Percentiles rank a stretch among this genome's conserved stretches.
Evolutionary conservation across 371 early-diverging fungal genomes (phyloP).

Genomic region (Apophysomyces variabilis): DNA sequence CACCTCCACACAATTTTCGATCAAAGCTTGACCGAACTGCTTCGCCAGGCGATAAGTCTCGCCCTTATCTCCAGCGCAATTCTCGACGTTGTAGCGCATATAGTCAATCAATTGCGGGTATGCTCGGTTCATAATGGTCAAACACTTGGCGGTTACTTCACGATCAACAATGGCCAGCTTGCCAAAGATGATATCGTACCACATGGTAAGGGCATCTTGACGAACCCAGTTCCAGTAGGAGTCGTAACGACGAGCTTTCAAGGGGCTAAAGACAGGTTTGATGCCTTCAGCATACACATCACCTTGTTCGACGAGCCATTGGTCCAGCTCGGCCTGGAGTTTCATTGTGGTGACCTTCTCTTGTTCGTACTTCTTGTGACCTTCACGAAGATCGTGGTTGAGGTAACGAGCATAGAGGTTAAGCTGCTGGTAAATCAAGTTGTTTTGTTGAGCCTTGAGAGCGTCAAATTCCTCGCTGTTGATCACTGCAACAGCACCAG

Average conservation of each 20-base stretch:
- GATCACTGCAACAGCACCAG: slow-evolving; percentile 71
- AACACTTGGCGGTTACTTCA: slow-evolving; percentile 89
- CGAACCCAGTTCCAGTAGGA: slow-evolving; percentile 99
- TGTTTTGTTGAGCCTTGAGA: slow-evolving; percentile 80
- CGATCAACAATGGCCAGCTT: slow-evolving; percentile 89
- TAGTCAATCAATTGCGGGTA: slow-evolving; percentile 80
- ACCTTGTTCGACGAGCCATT: slow-evolving; percentile 91
- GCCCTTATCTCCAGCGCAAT: slow-evolving; percentile 75
- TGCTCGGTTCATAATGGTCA: slow-evolving; percentile 93
- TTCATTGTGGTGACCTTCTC: slow-evolving; percentile 69
- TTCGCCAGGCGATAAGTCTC: slow-evolving; percentile 85
- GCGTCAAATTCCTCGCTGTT: slow-evolving; percentile 90
- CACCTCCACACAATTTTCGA: slow-evolving; percentile 88
- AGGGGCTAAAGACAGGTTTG: slow-evolving; percentile 78
- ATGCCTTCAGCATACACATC: slow-evolving; percentile 89
- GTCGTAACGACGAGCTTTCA: slow-evolving; percentile 90
- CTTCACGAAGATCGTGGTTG: slow-evolving; percentile 84
- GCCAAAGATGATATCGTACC: slow-evolving; percentile 94
- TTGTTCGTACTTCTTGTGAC: slow-evolving; percentile 73
- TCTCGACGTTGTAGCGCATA: slow-evolving; percentile 86
- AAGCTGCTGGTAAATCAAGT: slow-evolving; percentile 84
- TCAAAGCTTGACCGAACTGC: slow-evolving; percentile 79
- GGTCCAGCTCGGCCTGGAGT: slow-evolving; percentile 85
- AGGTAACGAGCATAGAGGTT: slow-evolving; percentile 89
- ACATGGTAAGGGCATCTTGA: slow-evolving; percentile 88